Conservation (phyloP, 163 green algal species). For the Scenedesmus sp. region DNA sequence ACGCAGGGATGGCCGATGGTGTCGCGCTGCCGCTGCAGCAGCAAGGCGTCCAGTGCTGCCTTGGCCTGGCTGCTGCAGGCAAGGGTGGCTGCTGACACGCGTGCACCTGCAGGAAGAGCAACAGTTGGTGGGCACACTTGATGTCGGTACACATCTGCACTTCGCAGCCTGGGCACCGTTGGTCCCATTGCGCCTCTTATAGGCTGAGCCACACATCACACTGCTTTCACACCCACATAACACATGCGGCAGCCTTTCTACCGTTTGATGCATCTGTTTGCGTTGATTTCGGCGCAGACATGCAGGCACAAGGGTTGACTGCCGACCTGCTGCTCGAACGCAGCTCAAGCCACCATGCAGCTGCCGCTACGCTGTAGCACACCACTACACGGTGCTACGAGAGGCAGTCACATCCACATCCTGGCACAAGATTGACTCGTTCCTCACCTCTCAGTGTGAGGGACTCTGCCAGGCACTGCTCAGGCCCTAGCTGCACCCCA, state of each 20-base stretch:
- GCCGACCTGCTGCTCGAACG: too few species aligned
- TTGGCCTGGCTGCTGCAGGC: slow-evolving; percentile 29
- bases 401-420: background rate
- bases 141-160: background rate
- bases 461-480: slow-evolving; percentile 53
- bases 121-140: background rate
- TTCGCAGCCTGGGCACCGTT: background rate
- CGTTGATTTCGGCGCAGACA: too few species aligned
- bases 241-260: too few species aligned
- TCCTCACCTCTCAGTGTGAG: slow-evolving; percentile 52
- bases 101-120: background rate
- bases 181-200: background rate
- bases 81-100: background rate
- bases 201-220: too few species aligned
- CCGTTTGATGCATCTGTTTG: too few species aligned
- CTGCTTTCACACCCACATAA: too few species aligned
- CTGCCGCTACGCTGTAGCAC: too few species aligned
- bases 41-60: slow-evolving; percentile 49
- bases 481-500: slow-evolving; percentile 32
- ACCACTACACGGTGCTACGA: too few species aligned
- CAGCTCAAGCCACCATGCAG: too few species aligned
- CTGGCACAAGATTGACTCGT: too few species aligned
- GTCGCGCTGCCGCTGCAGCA: slow-evolving; percentile 39
- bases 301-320: too few species aligned
- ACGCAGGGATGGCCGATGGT: slow-evolving; percentile 48